Base-by-base conservation (phyloP, 176 grass and related monocot species). In the Dactylis glomerata region DNA sequence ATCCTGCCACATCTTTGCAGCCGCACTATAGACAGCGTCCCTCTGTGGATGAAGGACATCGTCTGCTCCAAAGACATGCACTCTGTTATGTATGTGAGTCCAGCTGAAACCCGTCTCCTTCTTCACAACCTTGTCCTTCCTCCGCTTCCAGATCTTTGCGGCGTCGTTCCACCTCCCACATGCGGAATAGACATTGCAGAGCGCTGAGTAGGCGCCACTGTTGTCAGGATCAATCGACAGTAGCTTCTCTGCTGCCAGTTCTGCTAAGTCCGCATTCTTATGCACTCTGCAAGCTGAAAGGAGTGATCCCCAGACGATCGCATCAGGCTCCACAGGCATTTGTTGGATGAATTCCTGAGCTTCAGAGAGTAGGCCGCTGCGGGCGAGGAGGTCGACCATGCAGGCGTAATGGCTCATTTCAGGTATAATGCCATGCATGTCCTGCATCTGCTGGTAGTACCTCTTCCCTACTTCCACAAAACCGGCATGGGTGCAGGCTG, bases 151-250 rank as follows among this genome's bases (percentile, higher is more conserved):
- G 68, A 92, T 64, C 82, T 84, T 95, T 20, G 92, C 91, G 6
- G 93, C 93, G 9, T 85, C 87, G 34, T 81, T 85, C 96, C 96
- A 98, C 80, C 92, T 90, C 47, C 96, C 96, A 76, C 96, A 95
- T 76, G 89, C 93, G 64, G 96, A 95, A 65, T 98, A 98, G 68
- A 95, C 91, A n/a, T 98, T 98, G 46, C 87, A 91, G 68, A 98
- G 85, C 5, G 91, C 93, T 14, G 95, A 90, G 87, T 98, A 95
- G 57, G 92, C 95, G 0, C 95, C 92, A 16, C 92, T 87, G 67
- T 98, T 95, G 10, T 63, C 70, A 0, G 95, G 95, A 83, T 98
- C 92, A 49, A 88, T 69, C 4, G 80, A 68, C 78, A 98, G 41
- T 15, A 95, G 72, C 83, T 84, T 98, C 79, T 92, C 87, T 5